Base-by-base conservation (phyloP, 257 asterid genomes). In the Vinca minor region DNA sequence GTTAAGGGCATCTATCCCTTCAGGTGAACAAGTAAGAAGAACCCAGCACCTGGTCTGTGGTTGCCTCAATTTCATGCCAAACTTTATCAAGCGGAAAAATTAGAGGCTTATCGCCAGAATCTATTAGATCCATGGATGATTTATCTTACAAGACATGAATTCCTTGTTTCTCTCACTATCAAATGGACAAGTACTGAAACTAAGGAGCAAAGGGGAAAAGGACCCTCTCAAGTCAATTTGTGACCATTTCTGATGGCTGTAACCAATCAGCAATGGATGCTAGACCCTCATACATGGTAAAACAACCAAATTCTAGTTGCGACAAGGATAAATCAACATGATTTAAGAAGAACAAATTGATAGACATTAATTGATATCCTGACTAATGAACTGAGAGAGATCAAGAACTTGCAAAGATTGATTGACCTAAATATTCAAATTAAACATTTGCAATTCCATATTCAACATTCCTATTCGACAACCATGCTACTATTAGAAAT, bases 91-190 rank as follows among this genome's bases (percentile, higher is more conserved):
- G 25, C 17, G 11, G 62, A 20, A 49, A 35, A 46, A 21, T 20
- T 32, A 15, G 48, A 34, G 59, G 44, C 15, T 28, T 45, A 31
- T 32, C 20, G 48, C 36, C 20, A 44, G 4, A 15, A 44, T 44
- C 49, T 48, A 63, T 32, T 63, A 48, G 25, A 64, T 64, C 35
- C n/a, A 17, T 20, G 48, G 59, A 34, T 32, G 26, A 64, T 48
- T 47, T 35, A 23, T 48, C 41, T 20, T 29, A 5, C 25, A 9
- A 64, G 9, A 57, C 48, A 0, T n/a, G n/a, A n/a, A n/a, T n/a
- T n/a, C n/a, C n/a, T n/a, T n/a, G n/a, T n/a, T n/a, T n/a, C n/a
- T n/a, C n/a, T n/a, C n/a, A n/a, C n/a, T n/a, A n/a, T n/a, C n/a
- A n/a, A n/a, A n/a, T n/a, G n/a, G n/a, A n/a, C 56, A 44, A 42